Evolutionary conservation across 176 grass and related monocot genomes (phyloP).

Genomic region (Puccinellia tenuiflora): DNA sequence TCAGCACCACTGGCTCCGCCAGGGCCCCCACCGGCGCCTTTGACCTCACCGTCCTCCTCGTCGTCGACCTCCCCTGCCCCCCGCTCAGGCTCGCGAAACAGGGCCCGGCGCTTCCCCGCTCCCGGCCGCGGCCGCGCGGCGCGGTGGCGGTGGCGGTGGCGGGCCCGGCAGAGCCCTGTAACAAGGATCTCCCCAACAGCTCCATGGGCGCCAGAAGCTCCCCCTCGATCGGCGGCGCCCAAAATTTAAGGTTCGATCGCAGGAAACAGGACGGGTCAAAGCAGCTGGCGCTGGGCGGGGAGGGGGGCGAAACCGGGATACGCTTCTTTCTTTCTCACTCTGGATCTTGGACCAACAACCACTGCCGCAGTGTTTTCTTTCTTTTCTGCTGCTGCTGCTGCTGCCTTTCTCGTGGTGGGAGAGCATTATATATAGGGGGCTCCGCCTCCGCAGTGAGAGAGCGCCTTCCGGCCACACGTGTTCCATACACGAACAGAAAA

Average conservation of each 20-base stretch:
- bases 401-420: background rate
- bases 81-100: background rate
- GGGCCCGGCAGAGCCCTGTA: background rate
- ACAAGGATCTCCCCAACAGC: background rate
- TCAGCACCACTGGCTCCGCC: constrained; percentile 14
- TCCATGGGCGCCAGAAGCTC: constrained; percentile 18
- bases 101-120: background rate
- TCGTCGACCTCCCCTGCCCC: background rate
- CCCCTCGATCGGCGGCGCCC: background rate
- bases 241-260: background rate
- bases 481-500: constrained; percentile 18
- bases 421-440: constrained; percentile 14
- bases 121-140: background rate
- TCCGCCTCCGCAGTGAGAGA: too few species aligned
- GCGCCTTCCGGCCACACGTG: constrained; percentile 39
- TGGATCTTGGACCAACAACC: background rate
- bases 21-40: constrained; percentile 31
- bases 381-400: background rate
- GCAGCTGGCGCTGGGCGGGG: background rate
- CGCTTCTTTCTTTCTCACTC: background rate
- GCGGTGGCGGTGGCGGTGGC: background rate
- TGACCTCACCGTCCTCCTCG: background rate
- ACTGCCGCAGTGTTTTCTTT: background rate
- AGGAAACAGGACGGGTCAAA: background rate
- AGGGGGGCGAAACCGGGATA: background rate